These are phyloP conservation scores for Vitis rotundifolia DNA, from an alignment of 164 flowering plant genomes.

Conservation along the genomic window DNA sequence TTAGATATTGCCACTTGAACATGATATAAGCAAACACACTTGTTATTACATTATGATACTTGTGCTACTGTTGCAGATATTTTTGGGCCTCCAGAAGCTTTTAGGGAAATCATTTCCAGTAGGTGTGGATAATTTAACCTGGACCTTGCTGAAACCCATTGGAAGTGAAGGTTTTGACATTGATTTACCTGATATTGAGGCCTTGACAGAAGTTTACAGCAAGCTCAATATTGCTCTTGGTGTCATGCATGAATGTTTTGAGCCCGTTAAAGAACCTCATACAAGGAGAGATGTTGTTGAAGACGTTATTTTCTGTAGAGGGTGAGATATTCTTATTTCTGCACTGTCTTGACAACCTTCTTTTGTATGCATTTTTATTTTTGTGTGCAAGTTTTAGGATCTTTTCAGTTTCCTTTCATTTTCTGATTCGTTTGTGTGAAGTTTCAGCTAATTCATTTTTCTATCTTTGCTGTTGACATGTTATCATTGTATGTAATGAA, in stretches of 20 bases:
- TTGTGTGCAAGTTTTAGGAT: background rate
- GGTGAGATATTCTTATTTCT: slow-evolving; percentile 38
- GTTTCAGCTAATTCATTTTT: no score
- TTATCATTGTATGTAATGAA: no score
- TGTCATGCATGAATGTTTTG: slow-evolving; percentile 90
- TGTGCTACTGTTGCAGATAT: slow-evolving; percentile 50
- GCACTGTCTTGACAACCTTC: background rate
- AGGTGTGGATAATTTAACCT: slow-evolving; percentile 54
- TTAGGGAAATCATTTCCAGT: slow-evolving; percentile 50
- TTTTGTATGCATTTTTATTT: background rate
- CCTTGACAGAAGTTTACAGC: slow-evolving; percentile 40
- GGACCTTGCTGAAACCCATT: slow-evolving; percentile 58
- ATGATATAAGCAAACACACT: background rate
- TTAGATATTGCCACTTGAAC: background rate
- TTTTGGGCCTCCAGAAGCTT: slow-evolving; percentile 44
- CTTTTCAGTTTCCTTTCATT: background rate
- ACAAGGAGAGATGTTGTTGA: slow-evolving; percentile 65
- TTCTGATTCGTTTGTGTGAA: background rate
- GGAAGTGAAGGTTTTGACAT: slow-evolving; percentile 16
- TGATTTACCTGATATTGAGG: slow-evolving; percentile 28
- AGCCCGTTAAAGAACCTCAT: slow-evolving; percentile 52
- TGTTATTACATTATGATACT: background rate
- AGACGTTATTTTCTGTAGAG: slow-evolving; percentile 71
- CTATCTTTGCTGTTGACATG: no score
- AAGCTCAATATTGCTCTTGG: slow-evolving; percentile 72